phyloP scores from a whole-genome alignment of 352 stramenopile genomes.

The Phytophthora macrochlamydospora region DNA sequence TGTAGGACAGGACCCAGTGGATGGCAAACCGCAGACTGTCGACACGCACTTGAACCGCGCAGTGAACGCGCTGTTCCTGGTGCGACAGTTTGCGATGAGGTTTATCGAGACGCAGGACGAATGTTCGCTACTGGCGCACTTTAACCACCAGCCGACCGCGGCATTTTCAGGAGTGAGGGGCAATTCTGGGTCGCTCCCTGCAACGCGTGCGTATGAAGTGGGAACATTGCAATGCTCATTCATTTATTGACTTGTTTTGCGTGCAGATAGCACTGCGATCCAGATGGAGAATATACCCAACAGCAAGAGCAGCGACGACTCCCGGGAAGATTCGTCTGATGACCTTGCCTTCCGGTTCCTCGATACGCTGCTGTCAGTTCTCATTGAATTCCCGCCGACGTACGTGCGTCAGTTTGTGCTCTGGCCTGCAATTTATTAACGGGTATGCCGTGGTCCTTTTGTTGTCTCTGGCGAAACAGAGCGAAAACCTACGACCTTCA shows the following conservation, averaged over 20 bases:
- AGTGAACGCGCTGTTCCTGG: slow-evolving; percentile 77
- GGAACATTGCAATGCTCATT: neutral
- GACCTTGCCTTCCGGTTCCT: slow-evolving; percentile 73
- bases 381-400: slow-evolving; percentile 70
- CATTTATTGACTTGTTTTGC: neutral
- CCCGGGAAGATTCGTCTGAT: slow-evolving; percentile 37
- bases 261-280: slow-evolving; percentile 32
- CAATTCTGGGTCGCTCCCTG: neutral
- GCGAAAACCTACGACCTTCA: slow-evolving; percentile 70
- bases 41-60: slow-evolving; percentile 54
- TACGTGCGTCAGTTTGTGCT: slow-evolving; percentile 27
- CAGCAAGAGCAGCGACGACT: slow-evolving; percentile 13
- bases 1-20: slow-evolving; percentile 5
- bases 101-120: slow-evolving; percentile 78
- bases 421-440: too few relatives aligned
- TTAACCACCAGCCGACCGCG: slow-evolving; percentile 43
- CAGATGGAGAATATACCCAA: slow-evolving; percentile 27
- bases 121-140: slow-evolving; percentile 64
- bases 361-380: slow-evolving; percentile 56
- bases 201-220: slow-evolving; percentile 17
- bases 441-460: too few relatives aligned
- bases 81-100: slow-evolving; percentile 73
- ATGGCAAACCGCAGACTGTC: slow-evolving; percentile 45
- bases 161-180: slow-evolving; percentile 4
- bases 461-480: neutral